phyloP scores from a whole-genome alignment of 2,329 filamentous ascomycete genomes.

The Cephalotrichum gorgonifer region DNA sequence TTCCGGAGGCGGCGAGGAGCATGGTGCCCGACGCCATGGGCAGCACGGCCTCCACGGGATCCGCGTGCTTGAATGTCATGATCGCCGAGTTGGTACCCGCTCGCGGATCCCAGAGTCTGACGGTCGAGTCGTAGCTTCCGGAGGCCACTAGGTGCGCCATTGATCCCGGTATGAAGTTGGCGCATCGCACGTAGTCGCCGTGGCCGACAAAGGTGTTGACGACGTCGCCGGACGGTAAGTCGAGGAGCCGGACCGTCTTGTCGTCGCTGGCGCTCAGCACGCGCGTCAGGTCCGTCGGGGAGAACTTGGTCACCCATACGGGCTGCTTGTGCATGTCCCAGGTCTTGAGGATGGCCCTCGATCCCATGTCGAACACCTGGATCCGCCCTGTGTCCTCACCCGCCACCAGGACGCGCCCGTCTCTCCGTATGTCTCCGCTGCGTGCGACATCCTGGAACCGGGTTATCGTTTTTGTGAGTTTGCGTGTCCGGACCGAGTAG shows the following conservation, averaged over 20 bases:
- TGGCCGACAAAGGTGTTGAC: conserved; percentile 76
- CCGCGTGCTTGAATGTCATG: conserved; percentile 93
- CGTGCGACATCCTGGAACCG: conserved; percentile 88
- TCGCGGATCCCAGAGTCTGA: conserved; percentile 86
- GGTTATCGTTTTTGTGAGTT: conserved; percentile 87
- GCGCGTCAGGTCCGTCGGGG: conserved; percentile 74
- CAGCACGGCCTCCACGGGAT: conserved; percentile 79
- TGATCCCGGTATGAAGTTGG: conserved; percentile 69
- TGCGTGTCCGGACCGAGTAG: conserved; percentile 84
- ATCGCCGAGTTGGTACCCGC: conserved; percentile 55
- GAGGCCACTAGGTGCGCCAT: conserved; percentile 71
- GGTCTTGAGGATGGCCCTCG: conserved; percentile 85
- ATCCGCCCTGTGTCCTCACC: conserved; percentile 87
- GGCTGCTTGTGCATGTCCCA: conserved; percentile 94
- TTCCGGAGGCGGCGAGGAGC: conserved; percentile 74
- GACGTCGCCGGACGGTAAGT: conserved; percentile 70
- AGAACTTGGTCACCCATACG: conserved; percentile 86
- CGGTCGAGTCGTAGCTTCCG: conserved; percentile 90
- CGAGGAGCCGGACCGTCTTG: conserved; percentile 86
- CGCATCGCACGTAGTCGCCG: conserved; percentile 82
- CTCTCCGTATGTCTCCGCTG: conserved; percentile 76
- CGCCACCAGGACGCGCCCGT: conserved; percentile 81
- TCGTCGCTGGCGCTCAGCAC: conserved; percentile 89
- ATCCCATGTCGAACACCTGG: conserved; percentile 86
- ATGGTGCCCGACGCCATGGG: conserved; percentile 80